phyloP scores from a whole-genome alignment of 352 stramenopile genomes.

The Elongisporangium prolatum region DNA sequence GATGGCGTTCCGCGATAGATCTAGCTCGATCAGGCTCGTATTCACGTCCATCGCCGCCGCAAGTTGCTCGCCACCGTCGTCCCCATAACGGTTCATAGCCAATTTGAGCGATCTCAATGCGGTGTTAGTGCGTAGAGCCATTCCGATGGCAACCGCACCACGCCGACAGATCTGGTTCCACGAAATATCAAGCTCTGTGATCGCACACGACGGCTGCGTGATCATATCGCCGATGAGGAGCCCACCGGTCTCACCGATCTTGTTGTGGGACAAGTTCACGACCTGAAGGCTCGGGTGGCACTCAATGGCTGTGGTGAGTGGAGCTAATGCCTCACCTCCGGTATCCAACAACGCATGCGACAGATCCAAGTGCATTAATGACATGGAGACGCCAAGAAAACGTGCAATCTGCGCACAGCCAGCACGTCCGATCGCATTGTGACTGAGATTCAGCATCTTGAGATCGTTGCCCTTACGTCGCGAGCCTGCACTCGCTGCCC shows the following conservation, averaged over 20 bases:
- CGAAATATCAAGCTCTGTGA: conserved; percentile 51
- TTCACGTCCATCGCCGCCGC: conserved; percentile 48
- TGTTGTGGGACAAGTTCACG: conserved; percentile 68
- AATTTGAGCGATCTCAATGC: conserved; percentile 39
- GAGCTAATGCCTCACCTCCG: conserved; percentile 28
- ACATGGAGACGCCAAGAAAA: conserved; percentile 40
- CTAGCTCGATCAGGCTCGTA: conserved; percentile 34
- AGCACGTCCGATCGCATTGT: conserved; percentile 54
- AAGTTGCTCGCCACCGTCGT: conserved; percentile 55
- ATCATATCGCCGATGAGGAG: conserved; percentile 59
- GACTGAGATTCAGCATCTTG: conserved; percentile 59
- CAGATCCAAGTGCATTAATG: conserved; percentile 52
- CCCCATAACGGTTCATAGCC: conserved; percentile 69
- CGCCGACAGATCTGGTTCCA: conserved; percentile 66
- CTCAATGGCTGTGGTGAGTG: conserved; percentile 50
- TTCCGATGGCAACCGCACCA: conserved; percentile 48
- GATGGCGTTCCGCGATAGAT: conserved; percentile 60
- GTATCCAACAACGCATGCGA: conserved; percentile 38
- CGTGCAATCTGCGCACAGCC: conserved; percentile 50
- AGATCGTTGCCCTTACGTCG: conserved; percentile 24
- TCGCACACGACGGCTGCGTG: conserved; percentile 35
- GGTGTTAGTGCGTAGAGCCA: conserved; percentile 46
- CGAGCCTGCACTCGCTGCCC: background rate
- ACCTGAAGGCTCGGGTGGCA: conserved; percentile 37
- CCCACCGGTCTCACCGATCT: conserved; percentile 44